Percentiles rank a stretch among this genome's conserved stretches.
These are phyloP conservation scores for Pestalotiopsis sp. DNA, from an alignment of 2,329 filamentous ascomycete species.

Conservation along the genomic window DNA sequence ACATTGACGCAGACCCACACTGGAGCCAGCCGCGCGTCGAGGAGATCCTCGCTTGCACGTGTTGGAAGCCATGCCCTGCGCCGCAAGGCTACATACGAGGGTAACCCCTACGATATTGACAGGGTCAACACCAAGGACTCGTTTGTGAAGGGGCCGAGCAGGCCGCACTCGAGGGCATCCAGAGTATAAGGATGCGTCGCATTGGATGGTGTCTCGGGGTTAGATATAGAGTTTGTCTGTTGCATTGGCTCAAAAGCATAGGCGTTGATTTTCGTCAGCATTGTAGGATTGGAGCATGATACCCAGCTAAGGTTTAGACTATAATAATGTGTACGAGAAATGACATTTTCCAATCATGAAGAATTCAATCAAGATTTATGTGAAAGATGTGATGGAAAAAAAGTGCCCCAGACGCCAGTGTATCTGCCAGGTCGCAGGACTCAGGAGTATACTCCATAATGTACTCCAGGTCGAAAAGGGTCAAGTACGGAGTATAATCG, in stretches of 20 bases:
- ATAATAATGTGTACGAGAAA: neutral
- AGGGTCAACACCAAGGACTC: slow-evolving; percentile 43
- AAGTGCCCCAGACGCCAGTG: no score
- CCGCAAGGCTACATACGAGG: slow-evolving; percentile 35
- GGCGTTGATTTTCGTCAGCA: neutral
- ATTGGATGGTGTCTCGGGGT: neutral
- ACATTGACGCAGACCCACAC: slow-evolving; percentile 20
- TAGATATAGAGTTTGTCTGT: neutral
- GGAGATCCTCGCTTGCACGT: slow-evolving; percentile 25
- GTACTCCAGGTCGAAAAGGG: no score
- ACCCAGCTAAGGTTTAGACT: neutral
- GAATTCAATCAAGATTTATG: neutral
- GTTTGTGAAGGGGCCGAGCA: neutral
- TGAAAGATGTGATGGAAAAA: neutral
- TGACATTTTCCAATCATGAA: neutral
- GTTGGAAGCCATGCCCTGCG: slow-evolving; percentile 7
- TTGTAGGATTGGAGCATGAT: neutral
- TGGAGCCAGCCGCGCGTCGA: slow-evolving; percentile 26
- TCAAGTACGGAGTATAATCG: no score
- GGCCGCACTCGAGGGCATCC: neutral
- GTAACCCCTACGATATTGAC: slow-evolving; percentile 45
- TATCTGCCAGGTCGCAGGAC: no score
- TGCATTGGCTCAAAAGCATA: neutral
- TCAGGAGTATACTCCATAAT: no score
- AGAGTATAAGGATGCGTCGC: neutral